Conservation (phyloP, 441 rosid genomes). For the Arabidopsis lyrata region DNA sequence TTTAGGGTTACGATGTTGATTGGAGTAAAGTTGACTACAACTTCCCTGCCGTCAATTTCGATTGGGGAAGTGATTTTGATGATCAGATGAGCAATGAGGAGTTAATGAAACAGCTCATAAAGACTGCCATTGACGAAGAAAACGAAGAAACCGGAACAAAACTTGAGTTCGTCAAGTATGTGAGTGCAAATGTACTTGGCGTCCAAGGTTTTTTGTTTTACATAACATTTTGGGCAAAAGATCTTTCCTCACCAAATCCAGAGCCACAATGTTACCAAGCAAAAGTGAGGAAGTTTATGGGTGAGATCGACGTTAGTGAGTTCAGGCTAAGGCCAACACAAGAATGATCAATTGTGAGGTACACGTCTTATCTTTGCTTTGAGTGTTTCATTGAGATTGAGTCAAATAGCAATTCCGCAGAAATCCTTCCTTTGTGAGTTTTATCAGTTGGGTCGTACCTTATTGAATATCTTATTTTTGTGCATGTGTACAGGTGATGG, state of each 20-base stretch:
- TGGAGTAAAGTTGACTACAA: neutral
- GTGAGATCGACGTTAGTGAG: neutral
- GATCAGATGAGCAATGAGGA: neutral
- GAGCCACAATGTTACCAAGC: constrained; percentile 9
- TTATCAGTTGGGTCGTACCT: no score
- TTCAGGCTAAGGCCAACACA: constrained; percentile 1
- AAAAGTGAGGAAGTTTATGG: neutral
- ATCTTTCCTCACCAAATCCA: neutral
- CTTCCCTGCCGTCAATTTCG: neutral
- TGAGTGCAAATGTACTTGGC: neutral
- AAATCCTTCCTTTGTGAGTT: no score
- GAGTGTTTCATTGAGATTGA: no score
- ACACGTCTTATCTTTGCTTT: no score
- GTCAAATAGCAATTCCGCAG: no score
- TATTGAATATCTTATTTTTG: no score
- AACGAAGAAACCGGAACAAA: constrained; percentile 11
- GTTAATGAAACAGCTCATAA: neutral
- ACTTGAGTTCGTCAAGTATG: neutral
- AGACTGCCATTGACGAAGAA: neutral
- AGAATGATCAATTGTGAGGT: neutral
- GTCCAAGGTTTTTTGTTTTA: neutral
- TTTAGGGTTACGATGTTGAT: constrained; percentile 11
- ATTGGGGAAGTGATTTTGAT: neutral
- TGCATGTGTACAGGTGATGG: no score
- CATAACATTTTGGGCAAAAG: constrained; percentile 7